Percentiles rank a stretch among this genome's conserved stretches.
Conservation (phyloP, 257 asterid species). For the Solanum sitiens region DNA sequence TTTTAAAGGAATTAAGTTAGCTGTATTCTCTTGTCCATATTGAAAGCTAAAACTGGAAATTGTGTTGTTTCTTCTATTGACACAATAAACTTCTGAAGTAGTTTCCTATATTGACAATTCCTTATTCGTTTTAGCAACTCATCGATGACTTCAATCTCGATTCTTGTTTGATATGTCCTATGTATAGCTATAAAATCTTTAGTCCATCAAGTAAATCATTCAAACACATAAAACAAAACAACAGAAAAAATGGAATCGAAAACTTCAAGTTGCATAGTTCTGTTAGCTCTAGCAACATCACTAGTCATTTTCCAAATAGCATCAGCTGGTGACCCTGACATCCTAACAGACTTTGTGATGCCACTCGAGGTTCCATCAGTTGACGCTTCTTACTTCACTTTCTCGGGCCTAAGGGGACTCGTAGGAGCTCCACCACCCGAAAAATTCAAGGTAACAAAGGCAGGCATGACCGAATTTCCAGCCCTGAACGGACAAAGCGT, state of each 20-base stretch:
- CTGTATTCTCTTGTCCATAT: background rate
- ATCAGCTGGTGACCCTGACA: conserved; percentile 36
- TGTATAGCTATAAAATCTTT: background rate
- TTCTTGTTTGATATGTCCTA: background rate
- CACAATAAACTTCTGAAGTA: background rate
- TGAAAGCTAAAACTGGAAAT: background rate
- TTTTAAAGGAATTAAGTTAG: background rate
- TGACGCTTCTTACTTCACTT: conserved; percentile 34
- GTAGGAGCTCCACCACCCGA: conserved; percentile 23
- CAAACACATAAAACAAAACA: background rate
- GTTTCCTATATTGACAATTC: background rate
- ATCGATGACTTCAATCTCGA: background rate
- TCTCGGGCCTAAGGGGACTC: conserved; percentile 32
- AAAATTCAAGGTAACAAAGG: conserved; percentile 27
- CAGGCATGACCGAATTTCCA: conserved; percentile 31
- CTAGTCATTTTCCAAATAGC: conserved; percentile 1
- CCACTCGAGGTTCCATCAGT: conserved; percentile 10
- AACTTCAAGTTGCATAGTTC: background rate
- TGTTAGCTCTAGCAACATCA: background rate
- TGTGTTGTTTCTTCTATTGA: background rate
- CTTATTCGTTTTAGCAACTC: background rate
- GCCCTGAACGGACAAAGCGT: conserved; percentile 45
- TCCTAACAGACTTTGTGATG: conserved; percentile 33
- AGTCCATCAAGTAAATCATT: background rate
- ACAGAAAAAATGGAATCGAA: background rate